Base-by-base conservation (phyloP, 2,329 filamentous ascomycete genomes). In the Purpureocillium takamizusanense region DNA sequence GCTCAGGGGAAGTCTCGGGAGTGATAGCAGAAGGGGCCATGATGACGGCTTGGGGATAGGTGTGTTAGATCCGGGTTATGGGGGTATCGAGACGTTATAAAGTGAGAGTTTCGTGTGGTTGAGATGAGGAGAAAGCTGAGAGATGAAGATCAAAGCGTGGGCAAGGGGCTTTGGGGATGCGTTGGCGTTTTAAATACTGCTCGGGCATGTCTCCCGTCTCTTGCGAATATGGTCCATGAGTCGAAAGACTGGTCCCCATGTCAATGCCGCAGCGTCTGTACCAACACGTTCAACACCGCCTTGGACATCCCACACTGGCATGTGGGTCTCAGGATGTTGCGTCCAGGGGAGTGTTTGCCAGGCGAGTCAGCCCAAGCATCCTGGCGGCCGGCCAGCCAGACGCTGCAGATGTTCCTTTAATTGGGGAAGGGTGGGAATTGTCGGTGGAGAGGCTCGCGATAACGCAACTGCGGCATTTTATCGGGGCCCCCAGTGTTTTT, bases 21-120 rank as follows among this genome's bases (percentile, higher is more conserved):
- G 54, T 50, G 50, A 60, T 55, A 39, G 58, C 58, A 35, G 53
- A 55, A 50, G 58, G 58, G 45, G 57, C 55, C 58, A 61, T 61
- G 42, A 40, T 52, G 51, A 48, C 40, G 15, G 34, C 21, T 29
- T 17, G 31, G 5, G 21, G 21, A n/a, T n/a, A 25, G 21, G 21
- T 25, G 5, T 25, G 21, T 6, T 10, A n/a, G 21, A 10, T 25
- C 10, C 10, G 21, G 21, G 10, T 5, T 5, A 25, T 25, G 21
- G 34, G 32, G 15, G 34, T 18, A 29, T 25, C 25, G 28, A 36
- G 4, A 15, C 3, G 34, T 8, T 30, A 25, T 18, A 36, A 29
- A 25, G 21, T 25, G 21, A 25, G 21, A 25, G 21, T 6, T 25
- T 25, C 21, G 21, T 25, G 21, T 5, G 21, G 10, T 25, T 42